Percentiles rank a stretch among this genome's conserved stretches.
phyloP scores from a whole-genome alignment of 208 protist genomes.

The Phytomonas sp. region DNA sequence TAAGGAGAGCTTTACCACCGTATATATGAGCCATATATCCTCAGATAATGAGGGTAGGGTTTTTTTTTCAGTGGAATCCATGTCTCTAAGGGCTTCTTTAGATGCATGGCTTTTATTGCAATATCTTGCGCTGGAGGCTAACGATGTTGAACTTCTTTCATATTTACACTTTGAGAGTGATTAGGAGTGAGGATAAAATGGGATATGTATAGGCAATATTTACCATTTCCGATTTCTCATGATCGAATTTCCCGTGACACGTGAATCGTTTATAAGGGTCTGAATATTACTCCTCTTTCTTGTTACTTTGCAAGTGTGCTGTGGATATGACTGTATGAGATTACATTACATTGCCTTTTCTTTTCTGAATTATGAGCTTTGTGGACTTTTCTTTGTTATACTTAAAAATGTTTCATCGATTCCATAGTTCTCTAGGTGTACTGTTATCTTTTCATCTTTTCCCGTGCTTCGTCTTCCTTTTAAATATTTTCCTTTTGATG shows the following conservation, averaged over 20 bases:
- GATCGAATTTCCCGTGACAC: not conserved
- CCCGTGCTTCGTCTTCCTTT: conserved; percentile 1
- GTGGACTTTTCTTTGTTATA: conserved; percentile 13
- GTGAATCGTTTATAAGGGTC: not conserved
- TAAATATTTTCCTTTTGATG: not conserved
- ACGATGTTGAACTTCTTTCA: conserved; percentile 30
- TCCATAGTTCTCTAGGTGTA: not conserved
- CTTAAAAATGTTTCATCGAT: conserved; percentile 9
- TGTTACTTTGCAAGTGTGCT: not conserved
- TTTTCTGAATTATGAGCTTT: conserved; percentile 8
- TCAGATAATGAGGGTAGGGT: not conserved
- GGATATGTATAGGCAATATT: not conserved
- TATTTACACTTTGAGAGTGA: conserved; percentile 31
- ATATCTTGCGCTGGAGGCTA: conserved; percentile 45
- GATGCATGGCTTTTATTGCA: conserved; percentile 47
- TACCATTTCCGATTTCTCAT: not conserved
- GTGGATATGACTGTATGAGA: not conserved
- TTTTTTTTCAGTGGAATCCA: not conserved
- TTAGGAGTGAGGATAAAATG: not conserved
- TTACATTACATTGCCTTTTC: not conserved
- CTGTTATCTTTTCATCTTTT: not conserved
- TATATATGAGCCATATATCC: not conserved
- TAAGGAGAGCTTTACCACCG: not conserved
- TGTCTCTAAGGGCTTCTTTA: conserved; percentile 27
- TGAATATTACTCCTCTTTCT: not conserved